Conservation (phyloP, 805 yeast species). For the Jamesozyma jinghongensis region DNA sequence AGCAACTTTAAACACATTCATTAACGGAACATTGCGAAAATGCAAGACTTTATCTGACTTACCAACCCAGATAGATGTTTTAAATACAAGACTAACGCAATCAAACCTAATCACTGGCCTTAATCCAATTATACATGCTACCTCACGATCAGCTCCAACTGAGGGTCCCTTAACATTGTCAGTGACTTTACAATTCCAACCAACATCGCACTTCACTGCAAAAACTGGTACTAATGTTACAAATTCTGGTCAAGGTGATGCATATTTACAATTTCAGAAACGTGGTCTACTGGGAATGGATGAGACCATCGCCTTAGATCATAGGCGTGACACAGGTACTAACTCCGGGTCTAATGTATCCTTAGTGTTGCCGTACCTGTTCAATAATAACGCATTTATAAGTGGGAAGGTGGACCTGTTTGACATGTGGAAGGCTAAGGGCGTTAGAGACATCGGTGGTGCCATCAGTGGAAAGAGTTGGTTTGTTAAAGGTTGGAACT, state of each 20-base stretch:
- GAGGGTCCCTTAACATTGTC: conserved; percentile 2
- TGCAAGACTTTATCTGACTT: conserved; percentile 22
- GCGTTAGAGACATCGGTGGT: conserved; percentile 8
- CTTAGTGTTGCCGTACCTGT: conserved; percentile 33
- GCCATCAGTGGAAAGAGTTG: conserved; percentile 6
- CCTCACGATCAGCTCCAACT: background rate
- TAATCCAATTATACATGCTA: conserved; percentile 5
- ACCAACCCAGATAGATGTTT: conserved; percentile 18
- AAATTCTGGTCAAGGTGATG: conserved; percentile 83
- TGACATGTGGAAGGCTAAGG: conserved; percentile 10
- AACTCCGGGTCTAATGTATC: conserved; percentile 28
- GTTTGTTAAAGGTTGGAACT: conserved; percentile 6
- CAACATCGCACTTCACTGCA: conserved; percentile 47
- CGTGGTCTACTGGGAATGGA: conserved; percentile 59
- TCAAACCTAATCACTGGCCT: conserved; percentile 6
- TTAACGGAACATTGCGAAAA: conserved; percentile 22
- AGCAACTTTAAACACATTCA: conserved; percentile 17
- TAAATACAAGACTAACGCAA: conserved; percentile 22
- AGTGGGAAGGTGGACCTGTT: conserved; percentile 43
- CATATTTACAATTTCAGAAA: conserved; percentile 65
- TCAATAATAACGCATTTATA: conserved; percentile 38
- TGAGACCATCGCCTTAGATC: conserved; percentile 46
- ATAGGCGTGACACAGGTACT: conserved; percentile 53
- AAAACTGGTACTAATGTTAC: conserved; percentile 95
- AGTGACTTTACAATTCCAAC: conserved; percentile 7